Conservation (phyloP, 202 grass and related monocot genomes). For the Eragrostis tef region DNA sequence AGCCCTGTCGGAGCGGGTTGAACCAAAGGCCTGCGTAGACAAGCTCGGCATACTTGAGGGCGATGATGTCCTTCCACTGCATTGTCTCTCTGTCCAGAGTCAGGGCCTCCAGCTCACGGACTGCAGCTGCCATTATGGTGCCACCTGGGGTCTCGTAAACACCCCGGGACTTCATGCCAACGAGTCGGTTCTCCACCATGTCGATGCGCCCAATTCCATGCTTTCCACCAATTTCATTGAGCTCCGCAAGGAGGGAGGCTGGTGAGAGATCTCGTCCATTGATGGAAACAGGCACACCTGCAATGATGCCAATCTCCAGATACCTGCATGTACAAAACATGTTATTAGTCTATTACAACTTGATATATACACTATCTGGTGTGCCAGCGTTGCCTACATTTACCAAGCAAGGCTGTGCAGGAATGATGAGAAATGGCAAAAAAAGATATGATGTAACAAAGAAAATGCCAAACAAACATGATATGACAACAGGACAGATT, state of each 20-base stretch:
- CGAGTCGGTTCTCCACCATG: conserved; percentile 89
- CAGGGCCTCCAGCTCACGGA: conserved; percentile 76
- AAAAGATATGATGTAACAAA: too few relatives aligned
- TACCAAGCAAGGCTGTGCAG: conserved; percentile 38
- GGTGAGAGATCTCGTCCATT: conserved; percentile 73
- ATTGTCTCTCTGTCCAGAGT: conserved; percentile 73
- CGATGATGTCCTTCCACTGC: conserved; percentile 74
- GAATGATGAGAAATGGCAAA: conserved; percentile 45
- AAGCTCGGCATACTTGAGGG: conserved; percentile 80
- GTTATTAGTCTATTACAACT: too few relatives aligned
- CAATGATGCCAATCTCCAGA: conserved; percentile 75
- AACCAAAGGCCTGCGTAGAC: conserved; percentile 90
- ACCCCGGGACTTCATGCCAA: conserved; percentile 95
- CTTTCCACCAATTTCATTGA: conserved; percentile 84
- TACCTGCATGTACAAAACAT: conserved; percentile 79
- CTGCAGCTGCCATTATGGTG: conserved; percentile 77
- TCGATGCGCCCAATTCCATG: conserved; percentile 83
- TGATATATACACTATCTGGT: conserved; percentile 39
- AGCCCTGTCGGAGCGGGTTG: conserved; percentile 65
- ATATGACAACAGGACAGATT: too few relatives aligned
- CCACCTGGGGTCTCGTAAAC: conserved; percentile 93
- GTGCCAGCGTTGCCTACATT: conserved; percentile 58
- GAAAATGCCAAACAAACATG: too few relatives aligned
- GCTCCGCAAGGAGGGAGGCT: conserved; percentile 72
- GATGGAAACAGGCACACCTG: conserved; percentile 83